Evolutionary conservation across 2,329 filamentous ascomycete genomes (phyloP), one percentile per base, ranked within the genome.

Genomic region (Pleochaeta shiraiana): DNA sequence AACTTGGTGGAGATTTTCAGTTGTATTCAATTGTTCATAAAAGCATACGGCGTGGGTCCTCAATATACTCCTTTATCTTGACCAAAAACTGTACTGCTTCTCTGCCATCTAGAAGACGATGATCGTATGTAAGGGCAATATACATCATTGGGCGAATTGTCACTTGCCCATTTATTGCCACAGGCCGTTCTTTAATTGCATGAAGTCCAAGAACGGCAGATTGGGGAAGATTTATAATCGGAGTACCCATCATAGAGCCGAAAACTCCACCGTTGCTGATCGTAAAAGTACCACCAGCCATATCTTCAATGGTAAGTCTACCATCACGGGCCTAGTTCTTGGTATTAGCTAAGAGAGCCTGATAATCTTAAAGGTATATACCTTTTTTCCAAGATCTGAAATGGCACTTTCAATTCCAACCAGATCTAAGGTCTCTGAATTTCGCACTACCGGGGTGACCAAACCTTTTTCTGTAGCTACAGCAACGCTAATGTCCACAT

Each of bases 71-170:
- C 83, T 97, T 97, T 72, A 98, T 80, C 83, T 95, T 95, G 67
- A 97, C 87, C 70, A 97, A 79, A 81, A 97, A 97, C 67, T 92
- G 93, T 47, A 95, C 90, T 59, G 92, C 93, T 78, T 97, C 92
- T 74, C 92, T 84, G 63, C 93, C 93, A 75, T 97, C 93, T 28
- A 98, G 80, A 62, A 98, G 83, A 73, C 93, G 88, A 78, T 98
- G 93, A 75, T 98, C 93, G 74, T 98, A 98, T 16, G 93, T 98
- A 66, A 98, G 81, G 50, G 93, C 93, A 68, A 98, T 83, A 76
- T 95, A 97, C 93, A 98, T 98, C 90, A 98, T 97, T n/a, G 93
- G 93, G 69, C 93, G 83, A 70, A 95, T 88, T 75, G 96, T 91
- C 65, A 97, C 80, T 79, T 96, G 95, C 72, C 93, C 93, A 72